Evolutionary conservation across 192 early-diverging fungal genomes (phyloP).

Genomic region (Entomortierella parvispora): DNA sequence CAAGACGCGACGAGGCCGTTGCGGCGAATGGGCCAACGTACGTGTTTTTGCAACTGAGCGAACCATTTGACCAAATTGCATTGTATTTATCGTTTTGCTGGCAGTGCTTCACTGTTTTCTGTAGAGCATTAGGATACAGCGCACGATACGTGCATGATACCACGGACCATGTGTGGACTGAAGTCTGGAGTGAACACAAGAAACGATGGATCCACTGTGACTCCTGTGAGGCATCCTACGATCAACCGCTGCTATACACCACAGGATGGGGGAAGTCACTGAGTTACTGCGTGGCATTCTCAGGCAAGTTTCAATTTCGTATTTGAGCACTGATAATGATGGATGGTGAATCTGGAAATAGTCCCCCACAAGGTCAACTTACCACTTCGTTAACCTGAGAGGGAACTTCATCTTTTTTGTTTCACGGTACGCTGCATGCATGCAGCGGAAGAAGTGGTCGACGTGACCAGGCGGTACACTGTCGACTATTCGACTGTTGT

Average conservation of each 20-base stretch:
- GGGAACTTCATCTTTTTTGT: not conserved
- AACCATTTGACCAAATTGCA: not conserved
- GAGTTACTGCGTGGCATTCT: conserved; percentile 59
- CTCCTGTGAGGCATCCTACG: conserved; percentile 66
- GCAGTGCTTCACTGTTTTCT: conserved; percentile 64
- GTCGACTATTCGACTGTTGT: conserved; percentile 40
- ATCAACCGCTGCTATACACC: conserved; percentile 63
- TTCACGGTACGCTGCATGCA: not conserved
- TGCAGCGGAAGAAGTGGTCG: conserved; percentile 54
- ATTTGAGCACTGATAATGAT: too few species aligned
- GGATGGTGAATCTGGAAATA: too few species aligned
- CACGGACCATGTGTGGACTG: conserved; percentile 67
- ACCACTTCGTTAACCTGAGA: not conserved
- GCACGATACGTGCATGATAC: conserved; percentile 61
- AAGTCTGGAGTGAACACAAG: conserved; percentile 60
- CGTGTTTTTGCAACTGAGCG: not conserved
- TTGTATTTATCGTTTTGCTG: not conserved
- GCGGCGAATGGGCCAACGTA: conserved; percentile 70
- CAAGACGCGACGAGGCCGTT: conserved; percentile 58
- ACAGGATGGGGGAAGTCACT: conserved; percentile 64
- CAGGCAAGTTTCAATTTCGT: conserved; percentile 34
- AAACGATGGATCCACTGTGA: conserved; percentile 66
- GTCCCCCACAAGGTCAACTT: too few species aligned
- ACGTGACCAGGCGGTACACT: conserved; percentile 63
- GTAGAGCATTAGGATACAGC: conserved; percentile 58